Evolutionary conservation across 495 filamentous ascomycete genomes (phyloP), one percentile per base, ranked within the genome.

Genomic region (Hypoxylon subgilvum): DNA sequence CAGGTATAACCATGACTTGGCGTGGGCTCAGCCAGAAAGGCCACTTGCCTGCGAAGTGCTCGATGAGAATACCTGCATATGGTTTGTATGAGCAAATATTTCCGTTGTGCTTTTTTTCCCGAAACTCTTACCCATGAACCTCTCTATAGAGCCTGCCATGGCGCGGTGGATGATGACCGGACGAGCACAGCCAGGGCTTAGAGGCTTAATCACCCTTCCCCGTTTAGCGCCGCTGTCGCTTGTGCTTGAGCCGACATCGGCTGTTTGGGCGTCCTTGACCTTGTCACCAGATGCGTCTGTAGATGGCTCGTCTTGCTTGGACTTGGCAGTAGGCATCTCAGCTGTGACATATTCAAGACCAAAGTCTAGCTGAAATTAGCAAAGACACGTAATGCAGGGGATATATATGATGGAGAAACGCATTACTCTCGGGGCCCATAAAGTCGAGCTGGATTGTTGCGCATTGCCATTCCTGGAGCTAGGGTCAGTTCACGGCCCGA

Each of bases 381-480:
- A 40, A 30, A 17, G n/a, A 34, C 2, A 3, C 9, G 6, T 17
- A 39, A 17, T 28, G 13, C 9, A 5, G 23, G 13, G 14, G 9
- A 8, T 4, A 16, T n/a, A 19, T 4, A 16, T n/a, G 14, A 9
- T 12, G 17, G 10, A n/a, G 38, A 8, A 17, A 7, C 4, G n/a
- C 12, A 21, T 44, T 58, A 64, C 61, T 64, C 16, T 64, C 61
- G 3, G 61, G 61, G 9, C 61, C 61, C 69, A 96, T 90, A 74
- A 97, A 97, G 66, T 98, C 94, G 21, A 98, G 84, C 70, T 98
- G 94, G 60, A 98, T 97, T 7, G 95, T 97, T 46, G 94, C 94
- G 66, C 94, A 97, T 74, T 97, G 89, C 75, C 84, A 88, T 25
- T 90, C 88, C 63, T 88, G 80, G 16, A 45, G 7, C 9, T 17